Conservation (phyloP, 2,329 filamentous ascomycete species). For the Metarhizium guizhouense region DNA sequence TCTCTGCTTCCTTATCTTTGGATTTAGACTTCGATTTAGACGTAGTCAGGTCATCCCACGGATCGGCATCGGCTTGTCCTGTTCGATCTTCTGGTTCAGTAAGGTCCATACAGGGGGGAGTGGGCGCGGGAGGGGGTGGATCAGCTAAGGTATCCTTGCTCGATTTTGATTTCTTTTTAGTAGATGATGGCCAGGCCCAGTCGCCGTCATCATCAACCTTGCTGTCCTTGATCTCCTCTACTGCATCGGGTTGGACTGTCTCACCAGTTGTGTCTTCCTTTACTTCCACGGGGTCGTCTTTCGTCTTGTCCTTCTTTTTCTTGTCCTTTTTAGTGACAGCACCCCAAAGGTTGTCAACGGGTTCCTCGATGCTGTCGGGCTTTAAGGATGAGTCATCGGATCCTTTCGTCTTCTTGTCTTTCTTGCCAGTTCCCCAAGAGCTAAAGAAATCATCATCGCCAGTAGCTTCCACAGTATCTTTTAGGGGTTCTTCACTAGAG, state of each 20-base stretch:
- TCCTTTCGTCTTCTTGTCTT: constrained; percentile 31
- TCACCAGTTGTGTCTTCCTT: constrained; percentile 36
- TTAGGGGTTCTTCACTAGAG: constrained; percentile 16
- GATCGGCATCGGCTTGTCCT: constrained; percentile 26
- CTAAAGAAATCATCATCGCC: constrained; percentile 44
- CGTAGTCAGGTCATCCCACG: constrained; percentile 25
- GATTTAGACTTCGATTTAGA: constrained; percentile 29
- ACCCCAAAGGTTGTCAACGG: constrained; percentile 31
- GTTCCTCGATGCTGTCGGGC: constrained; percentile 34
- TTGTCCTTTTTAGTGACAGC: constrained; percentile 21
- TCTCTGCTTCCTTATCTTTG: constrained; percentile 27
- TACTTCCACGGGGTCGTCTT: constrained; percentile 40
- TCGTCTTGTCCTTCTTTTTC: constrained; percentile 44
- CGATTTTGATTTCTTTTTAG: constrained; percentile 36
- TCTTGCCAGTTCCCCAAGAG: constrained; percentile 47
- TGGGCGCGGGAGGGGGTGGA: constrained; percentile 38
- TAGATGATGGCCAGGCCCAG: constrained; percentile 34
- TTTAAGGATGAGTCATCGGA: constrained; percentile 23
- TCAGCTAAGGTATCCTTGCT: constrained; percentile 29
- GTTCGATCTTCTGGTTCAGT: constrained; percentile 25
- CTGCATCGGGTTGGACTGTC: constrained; percentile 35
- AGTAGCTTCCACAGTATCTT: constrained; percentile 21
- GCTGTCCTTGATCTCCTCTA: constrained; percentile 33
- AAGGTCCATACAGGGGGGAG: constrained; percentile 37
- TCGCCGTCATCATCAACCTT: constrained; percentile 31